A percentile compares a stretch with the other conserved stretches of the same genome.
phyloP scores from a whole-genome alignment of 148 eudicot genomes.

The Persicaria maculosa region DNA sequence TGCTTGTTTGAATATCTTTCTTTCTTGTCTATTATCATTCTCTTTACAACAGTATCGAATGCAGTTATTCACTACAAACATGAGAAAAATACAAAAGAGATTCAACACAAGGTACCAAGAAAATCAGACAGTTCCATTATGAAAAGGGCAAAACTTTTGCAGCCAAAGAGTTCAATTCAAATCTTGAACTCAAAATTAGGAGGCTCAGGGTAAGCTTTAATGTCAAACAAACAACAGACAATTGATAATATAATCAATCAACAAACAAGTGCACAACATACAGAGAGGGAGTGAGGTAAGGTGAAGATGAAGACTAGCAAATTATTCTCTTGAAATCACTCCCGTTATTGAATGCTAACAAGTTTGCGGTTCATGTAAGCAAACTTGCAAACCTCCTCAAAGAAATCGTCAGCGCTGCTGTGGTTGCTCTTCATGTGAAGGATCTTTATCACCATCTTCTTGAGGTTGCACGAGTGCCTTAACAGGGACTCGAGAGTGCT shows the following conservation, averaged over 20 bases:
- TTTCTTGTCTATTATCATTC: no score
- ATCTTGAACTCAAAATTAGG: constrained; percentile 6
- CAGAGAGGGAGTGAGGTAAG: neutral
- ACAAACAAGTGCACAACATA: neutral
- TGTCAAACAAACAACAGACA: neutral
- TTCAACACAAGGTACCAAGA: neutral
- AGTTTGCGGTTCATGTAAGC: constrained; percentile 51
- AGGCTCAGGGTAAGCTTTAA: neutral
- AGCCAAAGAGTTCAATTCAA: constrained; percentile 3
- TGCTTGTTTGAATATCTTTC: no score
- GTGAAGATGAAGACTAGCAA: neutral
- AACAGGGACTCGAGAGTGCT: constrained; percentile 79
- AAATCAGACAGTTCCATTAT: neutral
- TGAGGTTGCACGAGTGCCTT: constrained; percentile 52
- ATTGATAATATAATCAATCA: neutral
- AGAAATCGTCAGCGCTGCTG: constrained; percentile 90
- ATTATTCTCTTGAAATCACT: neutral
- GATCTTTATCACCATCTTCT: constrained; percentile 70
- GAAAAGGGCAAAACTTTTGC: neutral
- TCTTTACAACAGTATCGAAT: no score
- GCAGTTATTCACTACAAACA: neutral
- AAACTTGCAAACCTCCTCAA: constrained; percentile 78
- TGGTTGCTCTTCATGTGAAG: constrained; percentile 93
- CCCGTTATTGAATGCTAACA: constrained; percentile 56
- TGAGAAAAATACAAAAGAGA: neutral